Evolutionary conservation across 129 eudicot genomes (phyloP), one percentile per base, ranked within the genome.

Genomic region (Flaveria brownii): DNA sequence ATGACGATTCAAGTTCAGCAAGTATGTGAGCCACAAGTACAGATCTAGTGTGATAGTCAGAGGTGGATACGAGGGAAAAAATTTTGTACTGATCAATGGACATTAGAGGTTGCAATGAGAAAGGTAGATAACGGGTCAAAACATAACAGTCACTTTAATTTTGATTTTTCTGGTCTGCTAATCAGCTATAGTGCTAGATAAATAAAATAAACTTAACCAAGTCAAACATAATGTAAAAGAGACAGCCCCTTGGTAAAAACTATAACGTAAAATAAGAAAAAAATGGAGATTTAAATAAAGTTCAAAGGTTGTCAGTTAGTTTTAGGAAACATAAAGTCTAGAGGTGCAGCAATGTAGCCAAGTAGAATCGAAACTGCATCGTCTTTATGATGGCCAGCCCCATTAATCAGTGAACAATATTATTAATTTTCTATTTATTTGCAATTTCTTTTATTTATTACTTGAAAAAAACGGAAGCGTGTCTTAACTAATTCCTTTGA

Each of bases 1-100:
- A 62, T 62, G 56, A 80, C 66, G 66, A 16, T 64, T 77, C 13
- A 36, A 16, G 71, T 42, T 74, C 66, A 63, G 70, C 41, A 70
- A 42, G 75, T 60, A 30, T 49, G 10, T 39, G 2, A 30, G 56
- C 72, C 59, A 49, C 55, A 64, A 18, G 54, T 41, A 33, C 70
- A 33, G 49, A 36, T 36, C 6, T 2, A n/a, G 70, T 36, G 70
- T 2, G 14, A 33, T 65, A 65, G 69, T 59, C 61, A 2, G 25
- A 9, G 64, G 64, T 20, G 15, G 30, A 57, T 13, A 2, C 0
- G 23, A 22, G 36, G 61, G 8, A 55, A n/a, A 17, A 15, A 13
- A 17, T 6, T 6, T 54, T 23, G 26, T 11, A 17, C 2, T 8
- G 25, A 7, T 13, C 61, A 55, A 15, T 1, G 61, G 26, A 17